These are phyloP conservation scores for Rhizopus microsporus DNA, from an alignment of 371 early-diverging fungal genomes.

Conservation along the genomic window DNA sequence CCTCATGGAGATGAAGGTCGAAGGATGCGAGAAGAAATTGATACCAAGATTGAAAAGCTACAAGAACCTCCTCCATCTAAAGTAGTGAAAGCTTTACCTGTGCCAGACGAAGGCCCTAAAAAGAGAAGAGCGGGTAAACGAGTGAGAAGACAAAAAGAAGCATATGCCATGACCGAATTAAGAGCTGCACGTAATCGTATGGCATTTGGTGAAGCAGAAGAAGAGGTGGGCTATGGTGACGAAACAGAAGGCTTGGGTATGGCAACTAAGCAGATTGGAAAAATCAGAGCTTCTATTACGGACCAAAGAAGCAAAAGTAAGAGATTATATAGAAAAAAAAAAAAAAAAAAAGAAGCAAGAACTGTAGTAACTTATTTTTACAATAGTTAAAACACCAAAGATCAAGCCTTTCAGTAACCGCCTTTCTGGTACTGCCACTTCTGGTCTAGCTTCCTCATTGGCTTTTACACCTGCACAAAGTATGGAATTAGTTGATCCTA, in stretches of 20 bases:
- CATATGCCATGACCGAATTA: conserved; percentile 85
- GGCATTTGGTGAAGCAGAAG: conserved; percentile 90
- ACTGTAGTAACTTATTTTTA: not conserved
- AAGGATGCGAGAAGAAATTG: conserved; percentile 77
- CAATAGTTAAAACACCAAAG: conserved; percentile 64
- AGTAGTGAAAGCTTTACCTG: conserved; percentile 84
- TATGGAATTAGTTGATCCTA: conserved; percentile 92
- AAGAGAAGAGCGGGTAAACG: conserved; percentile 89
- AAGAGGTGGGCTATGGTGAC: conserved; percentile 82
- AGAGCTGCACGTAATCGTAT: conserved; percentile 89
- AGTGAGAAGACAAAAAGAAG: conserved; percentile 83
- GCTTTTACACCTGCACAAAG: conserved; percentile 97
- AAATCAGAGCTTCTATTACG: conserved; percentile 65
- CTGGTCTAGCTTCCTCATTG: conserved; percentile 89
- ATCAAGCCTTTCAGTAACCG: conserved; percentile 43
- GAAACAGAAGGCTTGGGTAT: conserved; percentile 90
- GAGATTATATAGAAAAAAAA: not conserved
- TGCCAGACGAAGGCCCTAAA: conserved; percentile 91
- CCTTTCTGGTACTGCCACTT: conserved; percentile 54
- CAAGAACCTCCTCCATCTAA: conserved; percentile 88
- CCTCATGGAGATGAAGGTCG: conserved; percentile 75
- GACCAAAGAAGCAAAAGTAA: conserved; percentile 70
- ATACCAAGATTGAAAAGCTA: conserved; percentile 82
- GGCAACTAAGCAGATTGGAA: conserved; percentile 74
- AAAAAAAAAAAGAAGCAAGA: not conserved